These are phyloP conservation scores for Pterulicium gracile DNA, from an alignment of 1,284 basidiomycete genomes.

Conservation along the genomic window DNA sequence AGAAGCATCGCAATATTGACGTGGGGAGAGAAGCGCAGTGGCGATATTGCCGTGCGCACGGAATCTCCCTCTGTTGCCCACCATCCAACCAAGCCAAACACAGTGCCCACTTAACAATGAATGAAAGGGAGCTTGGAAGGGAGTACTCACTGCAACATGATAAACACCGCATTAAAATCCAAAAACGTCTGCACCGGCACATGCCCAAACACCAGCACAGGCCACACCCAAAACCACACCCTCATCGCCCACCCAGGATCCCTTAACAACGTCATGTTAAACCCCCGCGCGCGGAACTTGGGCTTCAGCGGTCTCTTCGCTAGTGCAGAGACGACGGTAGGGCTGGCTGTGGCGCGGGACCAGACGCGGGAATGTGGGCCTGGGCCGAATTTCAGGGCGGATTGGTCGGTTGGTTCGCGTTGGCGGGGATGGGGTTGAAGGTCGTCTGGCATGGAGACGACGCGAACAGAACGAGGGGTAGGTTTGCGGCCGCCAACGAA, in stretches of 20 bases:
- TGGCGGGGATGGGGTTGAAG: slow-evolving; percentile 23
- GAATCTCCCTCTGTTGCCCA: too few species aligned
- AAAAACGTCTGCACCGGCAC: slow-evolving; percentile 68
- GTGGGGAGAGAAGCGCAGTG: too few species aligned
- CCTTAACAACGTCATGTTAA: slow-evolving; percentile 55
- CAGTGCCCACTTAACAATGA: too few species aligned
- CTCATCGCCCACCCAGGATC: slow-evolving; percentile 44
- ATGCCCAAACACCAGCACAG: slow-evolving; percentile 57
- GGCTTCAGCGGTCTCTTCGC: slow-evolving; percentile 33
- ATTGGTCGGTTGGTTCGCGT: slow-evolving; percentile 42
- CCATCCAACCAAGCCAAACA: too few species aligned
- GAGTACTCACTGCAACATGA: slow-evolving; percentile 59
- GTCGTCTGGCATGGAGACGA: slow-evolving; percentile 53
- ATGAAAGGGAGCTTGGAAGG: too few species aligned
- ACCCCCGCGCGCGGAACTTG: slow-evolving; percentile 48
- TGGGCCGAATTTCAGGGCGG: slow-evolving; percentile 24
- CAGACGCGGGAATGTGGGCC: slow-evolving; percentile 34
- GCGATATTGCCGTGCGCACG: too few species aligned
- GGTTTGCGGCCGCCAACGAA: slow-evolving; percentile 54
- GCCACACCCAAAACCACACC: slow-evolving; percentile 56
- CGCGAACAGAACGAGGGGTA: slow-evolving; percentile 67
- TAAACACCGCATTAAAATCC: slow-evolving; percentile 73
- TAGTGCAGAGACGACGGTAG: slow-evolving; percentile 29
- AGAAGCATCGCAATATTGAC: background rate
- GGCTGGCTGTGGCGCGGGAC: slow-evolving; percentile 48